Base-by-base conservation (phyloP, 768 basidiomycete species). In the Cyclocybe aegerita region DNA sequence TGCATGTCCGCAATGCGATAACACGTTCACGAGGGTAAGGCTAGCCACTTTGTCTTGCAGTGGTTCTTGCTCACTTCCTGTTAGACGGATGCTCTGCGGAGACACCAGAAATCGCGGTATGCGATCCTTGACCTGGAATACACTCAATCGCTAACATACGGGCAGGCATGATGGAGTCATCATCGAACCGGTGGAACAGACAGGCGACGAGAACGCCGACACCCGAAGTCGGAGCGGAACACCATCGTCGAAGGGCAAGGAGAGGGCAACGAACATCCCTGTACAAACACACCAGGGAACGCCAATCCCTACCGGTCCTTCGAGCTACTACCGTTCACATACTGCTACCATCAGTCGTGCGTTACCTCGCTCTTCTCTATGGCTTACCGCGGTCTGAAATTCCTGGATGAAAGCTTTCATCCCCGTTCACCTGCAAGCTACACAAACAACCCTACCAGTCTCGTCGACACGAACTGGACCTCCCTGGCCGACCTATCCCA, bases 41-140 rank as follows among this genome's bases (percentile, higher is more conserved):
- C 36, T 38, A 33, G 39, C 56, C 43, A 40, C 15, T 50, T 16
- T 36, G 14, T 34, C 48, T 31, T 39, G 51, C 40, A 15, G 32
- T 15, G 39, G 23, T 30, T 16, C 48, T 50, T 55, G 46, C 55
- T 61, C 44, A 68, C 58, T 52, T 41, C 57, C 33, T 47, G 39
- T 41, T 55, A 90, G 88, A 85, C 86, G n/a, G 88, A 90, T 67
- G 88, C 88, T 14, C 73, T 88, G n/a, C 75, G 85, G 39, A 75
- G 88, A 60, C 88, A 90, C 63, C 85, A 89, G 68, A 88, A 88
- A 60, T 88, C 88, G 54, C 80, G 87, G 88, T 86, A 54, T 54
- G 75, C 60, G 43, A 38, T 55, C 37, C 47, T 4, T 15, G 36
- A 46, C n/a, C 38, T 34, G 7, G 30, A 48, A 48, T 37, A 14